Conservation (phyloP, 2,329 filamentous ascomycete species). For the Aspergillus sp. region DNA sequence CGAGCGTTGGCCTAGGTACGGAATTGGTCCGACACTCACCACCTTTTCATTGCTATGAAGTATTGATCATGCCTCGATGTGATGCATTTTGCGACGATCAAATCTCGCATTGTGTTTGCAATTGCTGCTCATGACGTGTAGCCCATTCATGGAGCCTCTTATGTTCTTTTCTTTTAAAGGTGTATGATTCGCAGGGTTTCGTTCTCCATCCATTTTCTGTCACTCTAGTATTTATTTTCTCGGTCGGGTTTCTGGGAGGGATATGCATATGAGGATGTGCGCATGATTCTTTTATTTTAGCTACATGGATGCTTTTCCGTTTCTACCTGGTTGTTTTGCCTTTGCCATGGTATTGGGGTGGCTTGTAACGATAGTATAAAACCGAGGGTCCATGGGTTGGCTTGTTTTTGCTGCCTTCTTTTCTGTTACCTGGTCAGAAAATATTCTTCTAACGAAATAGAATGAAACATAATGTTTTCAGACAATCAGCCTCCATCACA, state of each 20-base stretch:
- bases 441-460: not conserved
- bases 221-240: slow-evolving; percentile 18
- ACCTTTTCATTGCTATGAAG: slow-evolving; percentile 18
- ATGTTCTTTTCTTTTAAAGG: slow-evolving; percentile 4
- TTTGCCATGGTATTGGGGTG: slow-evolving; percentile 20
- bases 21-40: slow-evolving; percentile 9
- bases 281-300: slow-evolving; percentile 15
- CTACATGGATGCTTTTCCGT: slow-evolving; percentile 22
- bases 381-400: slow-evolving; percentile 17
- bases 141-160: slow-evolving; percentile 18
- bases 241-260: slow-evolving; percentile 26
- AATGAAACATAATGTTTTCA: not conserved
- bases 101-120: slow-evolving; percentile 16
- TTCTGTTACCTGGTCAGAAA: slow-evolving; percentile 11
- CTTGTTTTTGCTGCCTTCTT: not conserved
- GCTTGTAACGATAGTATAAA: slow-evolving; percentile 42
- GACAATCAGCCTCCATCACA: too few species aligned
- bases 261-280: slow-evolving; percentile 25
- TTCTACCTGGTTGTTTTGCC: slow-evolving; percentile 18
- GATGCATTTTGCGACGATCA: slow-evolving; percentile 20
- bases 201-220: slow-evolving; percentile 18
- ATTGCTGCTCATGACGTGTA: slow-evolving; percentile 21
- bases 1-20: slow-evolving; percentile 32
- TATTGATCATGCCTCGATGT: slow-evolving; percentile 22
- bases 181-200: slow-evolving; percentile 21